Percentiles rank a stretch among this genome's conserved stretches.
Conservation (phyloP, 2,329 filamentous ascomycete genomes). For the Colletotrichum somersetense region DNA sequence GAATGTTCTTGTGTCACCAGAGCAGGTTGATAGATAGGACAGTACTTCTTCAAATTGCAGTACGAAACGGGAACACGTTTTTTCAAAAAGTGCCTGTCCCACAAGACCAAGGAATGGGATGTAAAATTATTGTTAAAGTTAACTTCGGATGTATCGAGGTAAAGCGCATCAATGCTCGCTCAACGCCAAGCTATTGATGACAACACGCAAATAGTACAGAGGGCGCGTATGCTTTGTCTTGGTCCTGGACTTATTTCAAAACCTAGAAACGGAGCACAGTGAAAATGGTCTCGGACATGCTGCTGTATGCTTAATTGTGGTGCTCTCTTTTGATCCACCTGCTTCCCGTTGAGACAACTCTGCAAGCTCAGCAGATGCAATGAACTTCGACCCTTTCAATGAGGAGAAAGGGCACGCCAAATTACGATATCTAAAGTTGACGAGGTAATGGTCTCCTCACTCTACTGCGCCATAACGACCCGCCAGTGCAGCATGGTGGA, state of each 20-base stretch:
- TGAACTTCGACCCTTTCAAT: background rate
- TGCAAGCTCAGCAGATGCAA: background rate
- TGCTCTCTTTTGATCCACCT: background rate
- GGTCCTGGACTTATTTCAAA: background rate
- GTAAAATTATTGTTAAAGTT: background rate
- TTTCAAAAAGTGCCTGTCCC: no score
- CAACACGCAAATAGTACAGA: background rate
- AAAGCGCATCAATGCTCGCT: background rate
- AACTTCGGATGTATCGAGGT: background rate
- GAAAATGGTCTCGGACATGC: background rate
- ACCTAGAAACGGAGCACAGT: background rate
- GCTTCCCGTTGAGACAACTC: background rate
- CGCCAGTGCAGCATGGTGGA: background rate
- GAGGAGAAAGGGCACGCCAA: background rate
- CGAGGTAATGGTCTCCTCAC: background rate
- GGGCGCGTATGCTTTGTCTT: background rate
- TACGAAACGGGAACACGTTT: no score
- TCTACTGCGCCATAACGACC: background rate
- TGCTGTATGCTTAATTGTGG: background rate
- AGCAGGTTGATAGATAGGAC: no score
- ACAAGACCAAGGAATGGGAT: background rate
- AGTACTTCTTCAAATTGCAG: no score
- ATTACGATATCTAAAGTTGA: background rate
- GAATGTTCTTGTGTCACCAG: no score
- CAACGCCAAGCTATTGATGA: no score